Evolutionary conservation across 2,329 filamentous ascomycete genomes (phyloP).

Genomic region (Fusarium illudens): DNA sequence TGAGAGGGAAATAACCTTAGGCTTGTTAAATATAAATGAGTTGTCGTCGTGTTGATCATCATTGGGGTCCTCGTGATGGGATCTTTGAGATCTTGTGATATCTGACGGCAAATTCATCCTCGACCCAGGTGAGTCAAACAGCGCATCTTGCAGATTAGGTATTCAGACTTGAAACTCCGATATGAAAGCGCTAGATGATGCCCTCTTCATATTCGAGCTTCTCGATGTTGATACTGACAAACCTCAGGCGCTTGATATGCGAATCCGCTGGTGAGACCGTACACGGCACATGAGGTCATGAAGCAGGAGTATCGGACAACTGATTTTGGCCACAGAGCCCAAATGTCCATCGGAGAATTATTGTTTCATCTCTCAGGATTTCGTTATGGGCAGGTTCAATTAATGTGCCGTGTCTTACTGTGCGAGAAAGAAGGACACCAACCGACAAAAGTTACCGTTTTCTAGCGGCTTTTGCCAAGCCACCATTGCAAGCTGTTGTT

Average conservation of each 20-base stretch:
- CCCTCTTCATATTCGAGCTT: slow-evolving; percentile 5
- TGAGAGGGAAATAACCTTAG: background rate
- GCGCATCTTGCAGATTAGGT: slow-evolving; percentile 10
- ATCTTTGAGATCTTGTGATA: slow-evolving; percentile 7
- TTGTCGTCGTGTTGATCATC: background rate
- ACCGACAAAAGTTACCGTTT: no score
- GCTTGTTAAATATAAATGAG: slow-evolving; percentile 17
- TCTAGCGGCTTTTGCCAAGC: no score
- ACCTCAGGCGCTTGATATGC: slow-evolving; percentile 12
- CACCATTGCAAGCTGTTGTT: no score
- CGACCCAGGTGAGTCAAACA: background rate
- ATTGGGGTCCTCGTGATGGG: background rate
- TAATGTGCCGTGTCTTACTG: no score
- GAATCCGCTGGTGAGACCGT: background rate
- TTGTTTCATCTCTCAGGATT: slow-evolving; percentile 23
- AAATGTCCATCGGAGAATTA: slow-evolving; percentile 22
- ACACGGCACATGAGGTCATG: slow-evolving; percentile 6
- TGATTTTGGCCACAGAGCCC: slow-evolving; percentile 7
- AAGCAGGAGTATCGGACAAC: background rate
- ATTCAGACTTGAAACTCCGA: slow-evolving; percentile 16
- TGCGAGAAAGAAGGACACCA: no score
- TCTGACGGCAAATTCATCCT: background rate
- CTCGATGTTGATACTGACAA: slow-evolving; percentile 27
- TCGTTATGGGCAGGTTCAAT: slow-evolving; percentile 18
- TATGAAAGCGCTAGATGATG: slow-evolving; percentile 13